These are phyloP conservation scores for Hypoxylon lienhwacheense DNA, from an alignment of 495 filamentous ascomycete genomes.

Conservation along the genomic window DNA sequence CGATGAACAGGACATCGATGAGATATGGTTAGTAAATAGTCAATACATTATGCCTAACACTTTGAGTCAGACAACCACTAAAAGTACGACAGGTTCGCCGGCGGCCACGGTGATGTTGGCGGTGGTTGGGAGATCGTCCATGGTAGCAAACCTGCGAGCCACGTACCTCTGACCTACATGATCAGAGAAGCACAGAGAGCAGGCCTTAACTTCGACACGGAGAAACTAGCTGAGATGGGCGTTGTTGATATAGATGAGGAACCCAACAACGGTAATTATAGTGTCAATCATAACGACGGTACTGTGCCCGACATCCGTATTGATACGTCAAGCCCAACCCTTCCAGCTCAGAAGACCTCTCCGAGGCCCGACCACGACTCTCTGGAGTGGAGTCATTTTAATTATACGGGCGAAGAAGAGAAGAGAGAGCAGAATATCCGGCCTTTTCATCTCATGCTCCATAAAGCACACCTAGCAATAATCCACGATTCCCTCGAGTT, in stretches of 20 bases:
- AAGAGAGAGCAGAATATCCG: slow-evolving; percentile 3
- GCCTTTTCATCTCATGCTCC: slow-evolving; percentile 59
- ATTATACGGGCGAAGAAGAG: slow-evolving; percentile 19
- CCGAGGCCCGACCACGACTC: background rate
- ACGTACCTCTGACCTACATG: slow-evolving; percentile 83
- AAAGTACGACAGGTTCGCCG: slow-evolving; percentile 57
- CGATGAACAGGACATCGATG: slow-evolving; percentile 73
- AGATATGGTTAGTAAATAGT: slow-evolving; percentile 61
- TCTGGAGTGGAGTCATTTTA: slow-evolving; percentile 26
- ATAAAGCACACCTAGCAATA: slow-evolving; percentile 60
- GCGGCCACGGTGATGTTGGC: slow-evolving; percentile 80
- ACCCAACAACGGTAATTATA: slow-evolving; percentile 7
- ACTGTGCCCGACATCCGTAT: slow-evolving; percentile 47
- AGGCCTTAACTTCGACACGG: slow-evolving; percentile 68
- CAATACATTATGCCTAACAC: background rate
- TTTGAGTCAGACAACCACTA: background rate
- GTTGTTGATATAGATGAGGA: slow-evolving; percentile 47
- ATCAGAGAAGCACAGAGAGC: slow-evolving; percentile 75
- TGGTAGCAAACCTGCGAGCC: slow-evolving; percentile 65
- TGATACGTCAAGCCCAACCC: slow-evolving; percentile 34
- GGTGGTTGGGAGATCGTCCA: slow-evolving; percentile 73
- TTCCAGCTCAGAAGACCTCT: slow-evolving; percentile 22
- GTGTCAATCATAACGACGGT: too few species aligned
- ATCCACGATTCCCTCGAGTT: slow-evolving; percentile 78
- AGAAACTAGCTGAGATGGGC: slow-evolving; percentile 68